Evolutionary conservation across 768 basidiomycete species (phyloP), one percentile per base, ranked within the genome.

Genomic region (Suillus spraguei): DNA sequence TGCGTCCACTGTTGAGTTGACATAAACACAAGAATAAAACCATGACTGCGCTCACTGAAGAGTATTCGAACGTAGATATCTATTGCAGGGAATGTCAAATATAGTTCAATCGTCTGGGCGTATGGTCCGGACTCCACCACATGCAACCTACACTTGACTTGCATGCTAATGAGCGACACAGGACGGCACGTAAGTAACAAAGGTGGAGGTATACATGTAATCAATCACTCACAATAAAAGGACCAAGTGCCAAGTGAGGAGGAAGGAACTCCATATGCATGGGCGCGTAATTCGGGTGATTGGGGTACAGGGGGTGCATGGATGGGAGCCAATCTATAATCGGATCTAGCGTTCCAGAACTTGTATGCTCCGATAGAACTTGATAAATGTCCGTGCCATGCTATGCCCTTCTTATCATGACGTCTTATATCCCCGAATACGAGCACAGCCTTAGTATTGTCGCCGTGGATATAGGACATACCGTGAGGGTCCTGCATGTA

Each of bases 381-480:
- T 28, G 14, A 50, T 33, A 20, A 33, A 10, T 28, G 24, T 5
- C 8, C 9, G 17, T 39, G 22, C 36, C 14, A 58, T 28, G 55
- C 36, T 54, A 5, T 53, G 20, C n/a, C 22, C 52, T 53, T 33
- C 32, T 53, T 53, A 16, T 49, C 49, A 50, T 10, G 8, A 32
- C 17, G 16, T 17, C 33, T 24, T 16, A 28, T 49, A 24, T 39
- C n/a, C 41, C 52, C 20, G 28, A 32, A 32, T 33, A 13, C 1
- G 10, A 33, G 32, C 52, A 53, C 52, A 53, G 52, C 52, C 20
- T 33, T 3, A 5, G 5, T 20, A 5, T 8, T 20, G 33, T 53
- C 17, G 11, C 52, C 52, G 52, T 53, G 52, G 52, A 53, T 20
- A 35, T 53, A 53, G 33, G 52, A 53, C 52, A 53, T n/a, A 32